A percentile compares a stretch with the other conserved stretches of the same genome.
Conservation (phyloP, 148 eudicot species). For the Pharnaceum exiguum region DNA sequence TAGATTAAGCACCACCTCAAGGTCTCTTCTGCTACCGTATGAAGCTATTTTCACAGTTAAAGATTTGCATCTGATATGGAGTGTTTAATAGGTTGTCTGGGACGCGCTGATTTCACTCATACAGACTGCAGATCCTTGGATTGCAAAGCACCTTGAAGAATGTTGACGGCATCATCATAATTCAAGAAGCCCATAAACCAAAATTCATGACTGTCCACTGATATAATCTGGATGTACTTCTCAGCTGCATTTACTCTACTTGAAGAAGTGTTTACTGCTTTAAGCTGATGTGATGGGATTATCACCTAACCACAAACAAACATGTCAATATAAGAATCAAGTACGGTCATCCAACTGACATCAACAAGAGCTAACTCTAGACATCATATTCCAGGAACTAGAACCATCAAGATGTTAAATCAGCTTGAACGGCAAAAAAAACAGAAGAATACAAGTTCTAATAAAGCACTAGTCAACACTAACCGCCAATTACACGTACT, state of each 20-base stretch:
- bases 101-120: slow-evolving; percentile 19
- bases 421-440: too few species aligned
- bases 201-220: slow-evolving; percentile 85
- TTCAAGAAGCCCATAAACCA: slow-evolving; percentile 93
- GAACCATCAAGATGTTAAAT: too few species aligned
- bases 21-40: slow-evolving; percentile 11
- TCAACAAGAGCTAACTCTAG: too few species aligned
- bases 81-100: not conserved
- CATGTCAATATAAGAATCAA: not conserved
- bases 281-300: slow-evolving; percentile 85
- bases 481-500: too few species aligned
- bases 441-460: too few species aligned
- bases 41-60: not conserved
- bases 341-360: too few species aligned
- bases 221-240: slow-evolving; percentile 82
- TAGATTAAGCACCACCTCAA: too few species aligned
- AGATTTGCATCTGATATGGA: slow-evolving; percentile 1
- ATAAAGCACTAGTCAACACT: too few species aligned
- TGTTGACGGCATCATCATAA: slow-evolving; percentile 55
- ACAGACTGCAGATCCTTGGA: slow-evolving; percentile 35
- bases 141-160: slow-evolving; percentile 49
- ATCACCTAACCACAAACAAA: slow-evolving; percentile 46
- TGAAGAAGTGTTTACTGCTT: slow-evolving; percentile 69
- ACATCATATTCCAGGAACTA: too few species aligned
- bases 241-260: slow-evolving; percentile 69